phyloP scores from a whole-genome alignment of 352 stramenopile species.

The Pythium utonaiense region DNA sequence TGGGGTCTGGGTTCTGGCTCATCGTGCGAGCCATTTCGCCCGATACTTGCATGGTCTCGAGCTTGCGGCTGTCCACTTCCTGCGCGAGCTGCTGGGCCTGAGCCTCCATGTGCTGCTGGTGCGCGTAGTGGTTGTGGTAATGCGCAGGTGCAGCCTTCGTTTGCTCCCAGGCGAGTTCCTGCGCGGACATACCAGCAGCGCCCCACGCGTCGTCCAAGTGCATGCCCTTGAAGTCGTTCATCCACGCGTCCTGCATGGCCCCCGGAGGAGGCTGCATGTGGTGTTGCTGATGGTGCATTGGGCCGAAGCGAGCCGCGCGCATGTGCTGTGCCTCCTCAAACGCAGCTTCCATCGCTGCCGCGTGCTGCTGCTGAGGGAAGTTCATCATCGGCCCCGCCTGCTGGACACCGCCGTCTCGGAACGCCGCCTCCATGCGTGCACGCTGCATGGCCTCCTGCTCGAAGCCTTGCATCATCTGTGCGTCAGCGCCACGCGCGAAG shows the following conservation, averaged over 20 bases:
- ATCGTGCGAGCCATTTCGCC: slow-evolving; percentile 73
- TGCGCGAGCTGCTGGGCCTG: slow-evolving; percentile 24
- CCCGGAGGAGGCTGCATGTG: slow-evolving; percentile 23
- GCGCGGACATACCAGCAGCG: slow-evolving; percentile 47
- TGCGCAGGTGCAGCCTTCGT: slow-evolving; percentile 36
- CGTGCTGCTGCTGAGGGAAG: slow-evolving; percentile 43
- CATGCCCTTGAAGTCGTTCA: slow-evolving; percentile 58
- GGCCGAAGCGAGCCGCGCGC: slow-evolving; percentile 14
- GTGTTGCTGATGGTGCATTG: slow-evolving; percentile 43
- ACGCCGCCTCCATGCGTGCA: slow-evolving; percentile 65
- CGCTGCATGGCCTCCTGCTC: slow-evolving; percentile 64
- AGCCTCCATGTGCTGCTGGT: slow-evolving; percentile 30
- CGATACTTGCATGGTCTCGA: slow-evolving; percentile 51
- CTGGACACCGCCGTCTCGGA: slow-evolving; percentile 37
- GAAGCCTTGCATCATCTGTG: slow-evolving; percentile 55
- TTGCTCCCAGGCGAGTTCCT: slow-evolving; percentile 65
- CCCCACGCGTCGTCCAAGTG: slow-evolving; percentile 68
- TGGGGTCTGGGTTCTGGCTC: slow-evolving; percentile 72
- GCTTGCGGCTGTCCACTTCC: slow-evolving; percentile 19
- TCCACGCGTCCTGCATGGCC: slow-evolving; percentile 50
- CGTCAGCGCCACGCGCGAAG: slow-evolving; percentile 42
- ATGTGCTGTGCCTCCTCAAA: slow-evolving; percentile 48
- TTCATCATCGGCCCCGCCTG: slow-evolving; percentile 34
- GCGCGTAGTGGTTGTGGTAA: slow-evolving; percentile 35
- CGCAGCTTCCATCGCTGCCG: slow-evolving; percentile 40